Conservation (phyloP, 2,329 filamentous ascomycete genomes). For the Colletotrichum spinosum region DNA sequence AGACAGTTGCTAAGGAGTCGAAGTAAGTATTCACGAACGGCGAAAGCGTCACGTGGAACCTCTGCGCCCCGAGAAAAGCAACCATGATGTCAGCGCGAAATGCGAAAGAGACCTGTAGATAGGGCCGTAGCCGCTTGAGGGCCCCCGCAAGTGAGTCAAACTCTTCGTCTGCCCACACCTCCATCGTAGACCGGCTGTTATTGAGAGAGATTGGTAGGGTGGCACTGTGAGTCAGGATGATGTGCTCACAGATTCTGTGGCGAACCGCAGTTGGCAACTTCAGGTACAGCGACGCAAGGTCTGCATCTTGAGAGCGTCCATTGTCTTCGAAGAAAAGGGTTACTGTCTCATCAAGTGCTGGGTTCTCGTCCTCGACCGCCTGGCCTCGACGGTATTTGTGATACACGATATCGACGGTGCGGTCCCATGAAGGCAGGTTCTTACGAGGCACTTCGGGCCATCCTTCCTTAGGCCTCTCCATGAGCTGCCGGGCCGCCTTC, state of each 20-base stretch:
- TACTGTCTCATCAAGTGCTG: constrained; percentile 39
- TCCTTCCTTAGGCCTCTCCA: constrained; percentile 40
- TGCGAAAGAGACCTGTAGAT: constrained; percentile 47
- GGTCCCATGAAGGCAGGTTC: constrained; percentile 48
- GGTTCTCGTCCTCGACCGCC: neutral
- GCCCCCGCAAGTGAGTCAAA: constrained; percentile 46
- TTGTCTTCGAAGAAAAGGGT: constrained; percentile 40
- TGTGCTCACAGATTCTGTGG: constrained; percentile 43
- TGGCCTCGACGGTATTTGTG: constrained; percentile 40
- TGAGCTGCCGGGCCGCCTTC: constrained; percentile 24
- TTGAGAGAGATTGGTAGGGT: constrained; percentile 46
- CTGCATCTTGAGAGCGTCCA: constrained; percentile 15
- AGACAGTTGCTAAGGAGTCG: constrained; percentile 50
- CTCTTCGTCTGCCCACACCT: constrained; percentile 49
- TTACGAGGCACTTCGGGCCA: constrained; percentile 40
- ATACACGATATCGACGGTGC: constrained; percentile 50
- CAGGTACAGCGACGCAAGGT: constrained; percentile 37
- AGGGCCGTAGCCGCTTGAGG: constrained; percentile 41
- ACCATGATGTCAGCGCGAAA: constrained; percentile 53
- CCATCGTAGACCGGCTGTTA: constrained; percentile 40
- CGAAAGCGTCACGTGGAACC: constrained; percentile 53
- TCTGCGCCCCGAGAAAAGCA: constrained; percentile 47
- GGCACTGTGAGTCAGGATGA: constrained; percentile 36
- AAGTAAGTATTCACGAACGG: constrained; percentile 48
- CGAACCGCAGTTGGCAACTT: constrained; percentile 44